Evolutionary conservation across 495 filamentous ascomycete genomes (phyloP).

Genomic region (Astrocystis sublimbata): DNA sequence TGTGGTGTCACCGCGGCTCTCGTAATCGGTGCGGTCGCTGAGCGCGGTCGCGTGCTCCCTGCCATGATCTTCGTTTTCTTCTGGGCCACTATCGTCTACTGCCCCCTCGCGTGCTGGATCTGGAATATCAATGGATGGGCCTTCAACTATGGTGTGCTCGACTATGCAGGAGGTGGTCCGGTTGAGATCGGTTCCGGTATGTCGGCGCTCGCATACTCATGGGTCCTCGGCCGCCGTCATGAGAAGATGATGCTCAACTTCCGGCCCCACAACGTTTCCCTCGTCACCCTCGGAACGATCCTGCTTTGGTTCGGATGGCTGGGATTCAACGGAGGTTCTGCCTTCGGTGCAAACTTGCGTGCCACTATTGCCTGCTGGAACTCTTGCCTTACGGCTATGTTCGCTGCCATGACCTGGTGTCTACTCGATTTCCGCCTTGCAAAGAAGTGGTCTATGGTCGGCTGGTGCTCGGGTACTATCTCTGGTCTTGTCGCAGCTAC

Average conservation of each 20-base stretch:
- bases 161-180: conserved; percentile 95
- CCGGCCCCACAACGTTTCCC: conserved; percentile 95
- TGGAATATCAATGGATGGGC: conserved; percentile 96
- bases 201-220: conserved; percentile 90
- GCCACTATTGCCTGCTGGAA: conserved; percentile 98
- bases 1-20: conserved; percentile 90
- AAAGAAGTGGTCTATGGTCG: conserved; percentile 98
- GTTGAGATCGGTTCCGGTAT: conserved; percentile 97
- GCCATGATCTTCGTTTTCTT: conserved; percentile 92
- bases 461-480: conserved; percentile 95
- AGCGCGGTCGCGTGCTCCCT: conserved; percentile 92
- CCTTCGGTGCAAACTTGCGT: conserved; percentile 93
- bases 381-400: conserved; percentile 87
- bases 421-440: conserved; percentile 93
- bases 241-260: conserved; percentile 99
- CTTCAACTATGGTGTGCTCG: conserved; percentile 87
- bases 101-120: conserved; percentile 90
- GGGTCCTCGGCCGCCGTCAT: conserved; percentile 93
- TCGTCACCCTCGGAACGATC: conserved; percentile 92
- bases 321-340: conserved; percentile 95
- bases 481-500: conserved; percentile 88
- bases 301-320: conserved; percentile 99
- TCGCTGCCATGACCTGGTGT: conserved; percentile 87
- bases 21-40: conserved; percentile 86
- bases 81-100: conserved; percentile 98